These are phyloP conservation scores for Rehmannia glutinosa DNA, from an alignment of 257 asterid genomes.

Conservation along the genomic window DNA sequence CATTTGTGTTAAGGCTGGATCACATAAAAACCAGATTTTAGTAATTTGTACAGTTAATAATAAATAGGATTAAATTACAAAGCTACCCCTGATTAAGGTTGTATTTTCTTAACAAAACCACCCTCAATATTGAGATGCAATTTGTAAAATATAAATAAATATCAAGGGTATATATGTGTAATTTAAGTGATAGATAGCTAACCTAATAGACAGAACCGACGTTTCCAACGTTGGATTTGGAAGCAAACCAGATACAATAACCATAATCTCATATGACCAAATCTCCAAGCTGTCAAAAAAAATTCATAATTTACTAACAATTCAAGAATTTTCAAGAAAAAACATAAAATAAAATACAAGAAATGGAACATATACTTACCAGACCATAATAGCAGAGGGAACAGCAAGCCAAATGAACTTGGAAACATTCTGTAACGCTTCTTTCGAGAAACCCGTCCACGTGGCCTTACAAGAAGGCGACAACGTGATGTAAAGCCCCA, in stretches of 20 bases:
- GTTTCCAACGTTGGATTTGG: slow-evolving; percentile 73
- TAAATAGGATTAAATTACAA: too few relatives aligned
- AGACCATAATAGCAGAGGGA: slow-evolving; percentile 73
- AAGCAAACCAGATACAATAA: slow-evolving; percentile 65
- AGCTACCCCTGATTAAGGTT: too few relatives aligned
- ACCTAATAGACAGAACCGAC: slow-evolving; percentile 73
- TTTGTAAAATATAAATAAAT: too few relatives aligned
- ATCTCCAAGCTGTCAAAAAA: slow-evolving; percentile 52
- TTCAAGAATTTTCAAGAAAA: not conserved
- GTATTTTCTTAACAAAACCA: too few relatives aligned
- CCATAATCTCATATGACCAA: slow-evolving; percentile 80
- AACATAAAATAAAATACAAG: too few relatives aligned
- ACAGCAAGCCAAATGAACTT: slow-evolving; percentile 54
- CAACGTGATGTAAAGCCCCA: slow-evolving; percentile 39
- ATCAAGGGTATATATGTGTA: too few relatives aligned
- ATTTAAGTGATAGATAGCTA: too few relatives aligned
- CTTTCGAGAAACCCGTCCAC: slow-evolving; percentile 55
- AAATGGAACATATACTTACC: slow-evolving; percentile 31
- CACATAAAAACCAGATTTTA: not conserved
- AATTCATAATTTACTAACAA: not conserved
- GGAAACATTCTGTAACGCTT: slow-evolving; percentile 39
- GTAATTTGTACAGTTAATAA: not conserved
- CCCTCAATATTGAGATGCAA: too few relatives aligned
- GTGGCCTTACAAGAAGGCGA: slow-evolving; percentile 56
- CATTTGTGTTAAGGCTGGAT: slow-evolving; percentile 49